phyloP scores from a whole-genome alignment of 805 yeast genomes.

The Blastobotrys mokoenaii region DNA sequence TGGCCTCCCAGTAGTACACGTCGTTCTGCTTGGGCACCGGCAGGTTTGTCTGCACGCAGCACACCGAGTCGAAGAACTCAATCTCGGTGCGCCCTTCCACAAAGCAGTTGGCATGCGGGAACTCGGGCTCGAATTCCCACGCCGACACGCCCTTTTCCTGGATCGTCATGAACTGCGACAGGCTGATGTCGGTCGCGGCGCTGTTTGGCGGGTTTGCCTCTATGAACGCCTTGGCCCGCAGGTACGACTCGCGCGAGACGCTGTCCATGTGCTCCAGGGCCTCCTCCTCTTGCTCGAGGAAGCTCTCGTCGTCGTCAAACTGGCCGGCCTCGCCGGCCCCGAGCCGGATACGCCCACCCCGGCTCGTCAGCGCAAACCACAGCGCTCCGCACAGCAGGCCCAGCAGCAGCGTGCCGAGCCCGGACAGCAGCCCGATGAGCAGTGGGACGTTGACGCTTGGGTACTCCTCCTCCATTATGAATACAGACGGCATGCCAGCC shows the following conservation, averaged over 20 bases:
- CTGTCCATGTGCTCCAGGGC: constrained; percentile 56
- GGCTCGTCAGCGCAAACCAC: constrained; percentile 28
- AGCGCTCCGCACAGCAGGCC: constrained; percentile 23
- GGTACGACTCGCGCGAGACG: constrained; percentile 46
- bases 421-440: constrained; percentile 31
- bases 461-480: background rate
- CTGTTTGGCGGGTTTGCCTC: constrained; percentile 36
- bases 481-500: no score
- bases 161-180: constrained; percentile 56
- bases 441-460: constrained; percentile 27
- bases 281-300: constrained; percentile 52
- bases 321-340: constrained; percentile 45
- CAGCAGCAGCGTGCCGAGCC: constrained; percentile 31
- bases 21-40: constrained; percentile 80
- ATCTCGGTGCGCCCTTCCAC: constrained; percentile 59
- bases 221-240: constrained; percentile 48
- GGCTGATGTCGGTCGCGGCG: constrained; percentile 34
- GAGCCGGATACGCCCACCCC: constrained; percentile 26
- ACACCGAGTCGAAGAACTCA: constrained; percentile 44
- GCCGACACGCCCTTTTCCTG: constrained; percentile 87
- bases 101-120: constrained; percentile 45
- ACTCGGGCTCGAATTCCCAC: constrained; percentile 63
- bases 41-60: constrained; percentile 68
- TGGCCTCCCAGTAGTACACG: constrained; percentile 83
- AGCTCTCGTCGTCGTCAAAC: constrained; percentile 53